These are phyloP conservation scores for Chondrostereum purpureum DNA, from an alignment of 1,284 basidiomycete genomes.

Conservation along the genomic window DNA sequence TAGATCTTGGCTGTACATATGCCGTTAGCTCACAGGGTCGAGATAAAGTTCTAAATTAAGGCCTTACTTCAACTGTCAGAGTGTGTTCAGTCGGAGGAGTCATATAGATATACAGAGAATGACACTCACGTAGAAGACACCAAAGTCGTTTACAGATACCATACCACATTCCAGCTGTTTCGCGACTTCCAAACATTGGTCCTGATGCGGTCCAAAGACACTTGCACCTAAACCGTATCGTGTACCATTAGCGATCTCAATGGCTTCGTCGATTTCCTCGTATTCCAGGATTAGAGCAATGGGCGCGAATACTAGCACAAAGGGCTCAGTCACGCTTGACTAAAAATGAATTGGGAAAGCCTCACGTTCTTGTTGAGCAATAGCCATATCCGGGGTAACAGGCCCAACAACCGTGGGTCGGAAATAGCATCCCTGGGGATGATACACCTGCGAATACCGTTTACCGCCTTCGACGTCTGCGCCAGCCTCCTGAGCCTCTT, in stretches of 20 bases:
- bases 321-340: conserved; percentile 12
- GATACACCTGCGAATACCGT: conserved; percentile 58
- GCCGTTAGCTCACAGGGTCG: conserved; percentile 12
- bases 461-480: conserved; percentile 57
- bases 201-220: conserved; percentile 84
- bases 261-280: conserved; percentile 73
- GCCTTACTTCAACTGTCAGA: conserved; percentile 54
- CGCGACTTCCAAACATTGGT: conserved; percentile 73
- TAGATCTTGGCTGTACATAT: conserved; percentile 75
- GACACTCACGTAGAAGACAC: conserved; percentile 77
- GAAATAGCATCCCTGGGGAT: conserved; percentile 76
- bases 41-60: conserved; percentile 4
- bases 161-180: conserved; percentile 84
- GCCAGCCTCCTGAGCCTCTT: conserved; percentile 66
- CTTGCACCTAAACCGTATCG: conserved; percentile 91
- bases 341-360: conserved; percentile 13
- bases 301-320: conserved; percentile 74
- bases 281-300: conserved; percentile 82
- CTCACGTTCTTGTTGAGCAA: conserved; percentile 78
- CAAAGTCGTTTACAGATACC: conserved; percentile 96
- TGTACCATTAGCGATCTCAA: conserved; percentile 82
- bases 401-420: conserved; percentile 81
- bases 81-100: conserved; percentile 3
- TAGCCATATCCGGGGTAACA: conserved; percentile 67
- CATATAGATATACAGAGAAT: background rate